A percentile compares a stretch with the other conserved stretches of the same genome.
Evolutionary conservation across 106 monocot species (phyloP).

Genomic region (Gastrodia elata): DNA sequence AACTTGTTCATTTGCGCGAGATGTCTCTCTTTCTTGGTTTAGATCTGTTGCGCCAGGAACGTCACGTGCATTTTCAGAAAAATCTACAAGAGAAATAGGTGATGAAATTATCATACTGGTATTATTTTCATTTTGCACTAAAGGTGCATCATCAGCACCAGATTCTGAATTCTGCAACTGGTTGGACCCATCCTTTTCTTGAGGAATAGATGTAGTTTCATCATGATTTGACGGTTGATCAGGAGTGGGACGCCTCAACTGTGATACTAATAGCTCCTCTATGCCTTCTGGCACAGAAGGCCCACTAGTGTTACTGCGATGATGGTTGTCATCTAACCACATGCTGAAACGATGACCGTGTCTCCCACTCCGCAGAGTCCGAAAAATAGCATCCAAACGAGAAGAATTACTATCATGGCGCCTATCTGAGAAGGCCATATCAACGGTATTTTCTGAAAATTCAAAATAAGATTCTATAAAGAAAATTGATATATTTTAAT

Average conservation of each 20-base stretch:
- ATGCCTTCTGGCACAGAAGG: conserved; percentile 77
- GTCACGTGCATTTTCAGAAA: conserved; percentile 11
- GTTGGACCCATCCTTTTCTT: conserved; percentile 33
- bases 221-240: conserved; percentile 51
- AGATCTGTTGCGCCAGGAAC: conserved; percentile 17
- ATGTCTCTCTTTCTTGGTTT: conserved; percentile 33
- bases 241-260: conserved; percentile 58
- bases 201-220: conserved; percentile 18
- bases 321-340: conserved; percentile 85
- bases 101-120: conserved; percentile 26
- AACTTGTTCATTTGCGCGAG: conserved; percentile 50
- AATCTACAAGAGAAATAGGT: conserved; percentile 19
- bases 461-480: not conserved
- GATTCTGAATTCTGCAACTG: conserved; percentile 37
- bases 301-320: conserved; percentile 47
- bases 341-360: conserved; percentile 82
- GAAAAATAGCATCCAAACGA: conserved; percentile 82
- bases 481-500: not conserved
- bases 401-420: conserved; percentile 60
- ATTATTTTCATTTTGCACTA: conserved; percentile 30
- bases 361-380: conserved; percentile 60
- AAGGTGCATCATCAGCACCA: conserved; percentile 24
- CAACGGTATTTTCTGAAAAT: conserved; percentile 62
- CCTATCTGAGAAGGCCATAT: conserved; percentile 83
- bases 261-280: conserved; percentile 82